A percentile compares a stretch with the other conserved stretches of the same genome.
These are phyloP conservation scores for Colletotrichum destructivum DNA, from an alignment of 2,329 filamentous ascomycete genomes.

Conservation along the genomic window DNA sequence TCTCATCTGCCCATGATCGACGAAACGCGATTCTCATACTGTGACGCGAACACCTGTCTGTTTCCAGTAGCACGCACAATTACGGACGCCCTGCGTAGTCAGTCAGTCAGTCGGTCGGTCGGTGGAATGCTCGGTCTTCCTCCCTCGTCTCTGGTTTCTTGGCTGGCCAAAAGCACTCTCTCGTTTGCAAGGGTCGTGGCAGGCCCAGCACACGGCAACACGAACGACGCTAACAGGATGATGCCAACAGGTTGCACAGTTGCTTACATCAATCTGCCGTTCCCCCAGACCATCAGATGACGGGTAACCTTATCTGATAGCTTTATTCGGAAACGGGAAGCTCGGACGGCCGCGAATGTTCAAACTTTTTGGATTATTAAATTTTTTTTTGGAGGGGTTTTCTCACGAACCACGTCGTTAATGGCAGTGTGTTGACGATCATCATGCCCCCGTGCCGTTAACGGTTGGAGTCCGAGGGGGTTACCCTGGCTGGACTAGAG, in stretches of 20 bases:
- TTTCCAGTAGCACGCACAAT: neutral
- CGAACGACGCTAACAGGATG: conserved; percentile 19
- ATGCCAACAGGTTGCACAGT: conserved; percentile 17
- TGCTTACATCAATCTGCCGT: conserved; percentile 13
- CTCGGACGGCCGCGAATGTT: conserved; percentile 15
- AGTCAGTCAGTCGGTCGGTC: neutral
- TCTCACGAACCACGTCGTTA: neutral
- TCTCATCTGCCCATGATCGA: neutral
- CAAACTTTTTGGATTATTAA: neutral
- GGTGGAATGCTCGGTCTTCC: conserved; percentile 20
- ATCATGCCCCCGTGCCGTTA: conserved; percentile 1
- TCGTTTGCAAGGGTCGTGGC: conserved; percentile 18
- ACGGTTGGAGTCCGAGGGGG: conserved; percentile 15
- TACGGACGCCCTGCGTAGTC: neutral
- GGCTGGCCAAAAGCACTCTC: conserved; percentile 5
- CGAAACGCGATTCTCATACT: neutral
- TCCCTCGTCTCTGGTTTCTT: conserved; percentile 11
- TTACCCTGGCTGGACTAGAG: conserved; percentile 4
- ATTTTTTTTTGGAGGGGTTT: neutral
- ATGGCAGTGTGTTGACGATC: conserved; percentile 24
- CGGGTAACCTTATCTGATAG: conserved; percentile 25
- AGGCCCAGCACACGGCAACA: conserved; percentile 5
- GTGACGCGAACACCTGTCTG: conserved; percentile 12
- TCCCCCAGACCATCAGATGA: conserved; percentile 19
- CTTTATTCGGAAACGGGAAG: conserved; percentile 1